These are phyloP conservation scores for Fusarium sp. DNA, from an alignment of 2,329 filamentous ascomycete genomes.

Conservation along the genomic window DNA sequence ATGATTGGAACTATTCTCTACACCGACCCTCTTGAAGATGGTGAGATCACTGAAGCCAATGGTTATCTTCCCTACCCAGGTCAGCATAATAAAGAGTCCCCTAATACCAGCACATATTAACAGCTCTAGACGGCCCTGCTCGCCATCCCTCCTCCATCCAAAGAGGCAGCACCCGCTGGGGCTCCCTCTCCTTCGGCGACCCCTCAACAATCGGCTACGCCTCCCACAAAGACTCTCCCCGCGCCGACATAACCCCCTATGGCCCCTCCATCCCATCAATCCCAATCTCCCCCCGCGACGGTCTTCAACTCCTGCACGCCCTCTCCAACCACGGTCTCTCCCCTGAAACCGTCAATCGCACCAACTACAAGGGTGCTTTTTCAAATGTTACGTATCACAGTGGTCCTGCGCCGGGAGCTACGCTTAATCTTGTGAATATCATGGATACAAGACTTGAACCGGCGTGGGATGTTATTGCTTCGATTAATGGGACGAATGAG, in stretches of 20 bases:
- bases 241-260: conserved; percentile 24
- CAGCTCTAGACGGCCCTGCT: conserved; percentile 19
- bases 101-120: neutral
- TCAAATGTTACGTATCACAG: conserved; percentile 29
- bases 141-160: conserved; percentile 35
- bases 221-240: conserved; percentile 30
- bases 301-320: conserved; percentile 18
- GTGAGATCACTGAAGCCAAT: conserved; percentile 32
- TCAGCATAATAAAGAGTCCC: fast-evolving
- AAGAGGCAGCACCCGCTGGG: conserved; percentile 34
- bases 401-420: conserved; percentile 26
- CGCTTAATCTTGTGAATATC: conserved; percentile 8
- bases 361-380: conserved; percentile 32
- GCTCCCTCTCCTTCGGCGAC: conserved; percentile 33
- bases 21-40: conserved; percentile 23
- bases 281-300: conserved; percentile 28
- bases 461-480: conserved; percentile 52
- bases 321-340: conserved; percentile 20
- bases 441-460: conserved; percentile 32
- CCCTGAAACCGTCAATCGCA: conserved; percentile 11
- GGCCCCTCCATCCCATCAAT: conserved; percentile 31
- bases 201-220: conserved; percentile 39
- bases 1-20: conserved; percentile 32
- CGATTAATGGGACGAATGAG: conserved; percentile 55
- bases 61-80: conserved; percentile 29